Percentiles rank a stretch among this genome's conserved stretches.
phyloP scores from a whole-genome alignment of 164 flowering plant genomes.

The Cinnamomum chago region DNA sequence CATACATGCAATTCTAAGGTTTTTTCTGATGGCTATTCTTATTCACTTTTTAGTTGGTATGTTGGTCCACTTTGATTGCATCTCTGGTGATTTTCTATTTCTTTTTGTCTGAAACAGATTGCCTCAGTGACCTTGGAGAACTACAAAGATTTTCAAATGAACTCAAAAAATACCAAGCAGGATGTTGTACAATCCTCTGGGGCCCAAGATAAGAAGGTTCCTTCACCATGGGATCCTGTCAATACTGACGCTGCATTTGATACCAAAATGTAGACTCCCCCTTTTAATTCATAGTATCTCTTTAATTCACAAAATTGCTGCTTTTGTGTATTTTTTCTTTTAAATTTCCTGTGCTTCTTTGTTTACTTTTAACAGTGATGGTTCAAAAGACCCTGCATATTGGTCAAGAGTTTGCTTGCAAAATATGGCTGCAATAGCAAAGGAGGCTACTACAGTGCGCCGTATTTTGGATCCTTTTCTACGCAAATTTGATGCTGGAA shows the following conservation, averaged over 20 bases:
- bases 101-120: slow-evolving; percentile 41
- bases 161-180: slow-evolving; percentile 22
- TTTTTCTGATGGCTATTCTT: no score
- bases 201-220: slow-evolving; percentile 21
- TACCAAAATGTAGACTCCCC: slow-evolving; percentile 35
- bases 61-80: no score
- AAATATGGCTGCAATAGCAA: slow-evolving; percentile 68
- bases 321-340: neutral
- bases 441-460: slow-evolving; percentile 74
- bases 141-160: slow-evolving; percentile 35
- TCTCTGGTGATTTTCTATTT: no score
- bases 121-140: slow-evolving; percentile 72
- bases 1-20: no score
- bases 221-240: slow-evolving; percentile 22
- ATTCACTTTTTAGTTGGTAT: no score
- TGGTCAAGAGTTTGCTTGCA: slow-evolving; percentile 84
- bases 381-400: slow-evolving; percentile 56
- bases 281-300: neutral
- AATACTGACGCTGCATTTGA: slow-evolving; percentile 30
- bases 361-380: slow-evolving; percentile 39
- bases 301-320: neutral
- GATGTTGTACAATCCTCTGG: slow-evolving; percentile 16
- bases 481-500: slow-evolving; percentile 62
- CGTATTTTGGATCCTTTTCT: slow-evolving; percentile 85
- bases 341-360: neutral